phyloP scores from a whole-genome alignment of 176 grass and related monocot genomes.

The Musa beccarii region DNA sequence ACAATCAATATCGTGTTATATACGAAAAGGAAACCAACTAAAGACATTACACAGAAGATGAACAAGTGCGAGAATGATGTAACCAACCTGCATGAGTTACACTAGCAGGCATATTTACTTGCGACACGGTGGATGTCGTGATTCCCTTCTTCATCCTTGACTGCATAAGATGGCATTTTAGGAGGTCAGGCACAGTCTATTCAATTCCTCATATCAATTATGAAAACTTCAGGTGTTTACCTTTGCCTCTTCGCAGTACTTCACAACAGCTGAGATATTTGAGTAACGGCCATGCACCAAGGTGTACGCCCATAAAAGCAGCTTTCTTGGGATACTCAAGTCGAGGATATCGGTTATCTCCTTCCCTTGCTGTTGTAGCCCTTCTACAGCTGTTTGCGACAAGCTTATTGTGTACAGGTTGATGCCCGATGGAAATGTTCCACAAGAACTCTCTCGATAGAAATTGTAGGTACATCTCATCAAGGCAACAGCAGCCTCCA shows the following conservation, averaged over 20 bases:
- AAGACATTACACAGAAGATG: neutral
- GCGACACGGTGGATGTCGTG: neutral
- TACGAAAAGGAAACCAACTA: conserved; percentile 3
- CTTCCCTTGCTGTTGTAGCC: conserved; percentile 26
- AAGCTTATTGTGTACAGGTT: conserved; percentile 58
- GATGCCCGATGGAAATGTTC: conserved; percentile 73
- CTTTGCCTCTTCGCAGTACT: conserved; percentile 91
- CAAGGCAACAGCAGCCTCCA: conserved; percentile 76
- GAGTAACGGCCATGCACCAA: conserved; percentile 63
- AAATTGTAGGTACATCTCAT: conserved; percentile 88
- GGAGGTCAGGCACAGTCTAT: neutral
- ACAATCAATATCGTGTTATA: neutral
- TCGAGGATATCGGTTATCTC: conserved; percentile 50
- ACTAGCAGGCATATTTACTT: conserved; percentile 9
- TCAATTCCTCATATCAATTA: neutral
- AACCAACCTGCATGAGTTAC: conserved; percentile 28
- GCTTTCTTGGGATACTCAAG: conserved; percentile 91
- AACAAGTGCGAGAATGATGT: neutral
- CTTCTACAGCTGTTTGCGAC: conserved; percentile 35
- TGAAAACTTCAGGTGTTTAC: conserved; percentile 21
- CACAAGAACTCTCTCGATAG: conserved; percentile 81
- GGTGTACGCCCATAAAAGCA: conserved; percentile 79
- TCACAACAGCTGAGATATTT: conserved; percentile 77
- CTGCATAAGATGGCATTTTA: conserved; percentile 31
- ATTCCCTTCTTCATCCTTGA: conserved; percentile 74